Evolutionary conservation across 78 protist species (phyloP).

Genomic region (Dictyostelium purpureum): DNA sequence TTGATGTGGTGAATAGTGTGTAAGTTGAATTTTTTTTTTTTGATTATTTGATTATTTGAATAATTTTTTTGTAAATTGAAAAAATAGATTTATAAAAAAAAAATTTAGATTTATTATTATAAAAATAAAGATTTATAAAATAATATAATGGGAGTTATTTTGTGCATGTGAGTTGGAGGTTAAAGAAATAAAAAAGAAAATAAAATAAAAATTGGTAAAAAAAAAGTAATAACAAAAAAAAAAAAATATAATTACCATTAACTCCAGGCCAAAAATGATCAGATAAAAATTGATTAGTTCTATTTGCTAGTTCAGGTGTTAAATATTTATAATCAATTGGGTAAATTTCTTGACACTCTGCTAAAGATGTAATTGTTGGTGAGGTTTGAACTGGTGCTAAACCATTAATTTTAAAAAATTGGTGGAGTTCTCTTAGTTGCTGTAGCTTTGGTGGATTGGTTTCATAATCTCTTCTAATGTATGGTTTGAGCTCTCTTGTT

Average conservation of each 20-base stretch:
- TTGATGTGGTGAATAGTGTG: no score
- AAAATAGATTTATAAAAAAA: not conserved
- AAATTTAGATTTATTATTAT: not conserved
- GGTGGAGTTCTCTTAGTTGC: constrained; percentile 40
- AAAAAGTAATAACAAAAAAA: no score
- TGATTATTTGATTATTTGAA: no score
- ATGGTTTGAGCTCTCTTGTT: constrained; percentile 57
- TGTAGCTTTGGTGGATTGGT: constrained; percentile 6
- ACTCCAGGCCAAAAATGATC: constrained; percentile 84
- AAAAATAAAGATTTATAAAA: not conserved
- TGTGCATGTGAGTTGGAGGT: not conserved
- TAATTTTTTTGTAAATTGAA: not conserved
- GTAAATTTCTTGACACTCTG: not conserved
- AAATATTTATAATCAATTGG: constrained; percentile 73
- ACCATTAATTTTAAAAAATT: constrained; percentile 27
- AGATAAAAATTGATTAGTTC: constrained; percentile 35
- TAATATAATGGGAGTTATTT: not conserved
- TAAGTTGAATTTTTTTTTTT: no score
- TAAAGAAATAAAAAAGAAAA: not conserved
- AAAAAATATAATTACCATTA: constrained; percentile 7
- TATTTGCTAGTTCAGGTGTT: constrained; percentile 31
- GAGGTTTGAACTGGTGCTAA: not conserved
- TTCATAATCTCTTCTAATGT: constrained; percentile 75
- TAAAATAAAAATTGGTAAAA: not conserved
- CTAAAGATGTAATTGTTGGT: not conserved